A percentile compares a stretch with the other conserved stretches of the same genome.
Conservation (phyloP, 306 rosid genomes). For the Inga oerstediana region DNA sequence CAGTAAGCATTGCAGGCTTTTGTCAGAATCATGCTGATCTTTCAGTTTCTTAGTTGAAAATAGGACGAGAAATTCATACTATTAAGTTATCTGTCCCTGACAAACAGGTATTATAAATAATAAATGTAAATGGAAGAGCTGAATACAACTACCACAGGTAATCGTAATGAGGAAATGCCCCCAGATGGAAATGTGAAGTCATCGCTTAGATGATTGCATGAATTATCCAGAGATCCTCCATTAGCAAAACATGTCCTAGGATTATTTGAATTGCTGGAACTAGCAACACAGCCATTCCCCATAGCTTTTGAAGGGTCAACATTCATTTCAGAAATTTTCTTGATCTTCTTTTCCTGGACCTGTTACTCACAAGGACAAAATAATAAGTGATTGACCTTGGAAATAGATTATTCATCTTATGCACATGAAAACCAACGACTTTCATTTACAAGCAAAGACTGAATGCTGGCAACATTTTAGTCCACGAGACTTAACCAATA, state of each 20-base stretch:
- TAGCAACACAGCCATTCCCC: slow-evolving; percentile 81
- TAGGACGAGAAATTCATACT: neutral
- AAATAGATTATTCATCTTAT: slow-evolving; percentile 14
- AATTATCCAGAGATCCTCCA: slow-evolving; percentile 76
- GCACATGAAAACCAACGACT: slow-evolving; percentile 30
- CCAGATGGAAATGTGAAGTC: slow-evolving; percentile 78
- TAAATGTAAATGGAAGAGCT: slow-evolving; percentile 32
- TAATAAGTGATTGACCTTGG: slow-evolving; percentile 6
- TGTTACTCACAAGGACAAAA: slow-evolving; percentile 42
- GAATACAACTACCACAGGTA: slow-evolving; percentile 86
- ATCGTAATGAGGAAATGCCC: slow-evolving; percentile 71
- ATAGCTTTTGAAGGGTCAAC: slow-evolving; percentile 70
- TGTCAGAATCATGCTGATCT: slow-evolving; percentile 1
- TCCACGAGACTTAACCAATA: neutral
- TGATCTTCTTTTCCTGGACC: slow-evolving; percentile 98
- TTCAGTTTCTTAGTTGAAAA: slow-evolving; percentile 10
- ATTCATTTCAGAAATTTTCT: slow-evolving; percentile 88
- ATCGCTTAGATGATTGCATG: slow-evolving; percentile 56
- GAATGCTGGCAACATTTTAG: neutral
- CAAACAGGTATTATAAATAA: neutral
- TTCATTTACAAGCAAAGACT: slow-evolving; percentile 27
- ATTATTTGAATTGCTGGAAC: slow-evolving; percentile 78
- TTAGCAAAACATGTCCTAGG: slow-evolving; percentile 63
- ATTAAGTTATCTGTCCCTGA: neutral
- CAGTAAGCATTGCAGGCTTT: neutral